Conservation (phyloP, 345 rosid genomes). For the Rhodomyrtus tomentosa region DNA sequence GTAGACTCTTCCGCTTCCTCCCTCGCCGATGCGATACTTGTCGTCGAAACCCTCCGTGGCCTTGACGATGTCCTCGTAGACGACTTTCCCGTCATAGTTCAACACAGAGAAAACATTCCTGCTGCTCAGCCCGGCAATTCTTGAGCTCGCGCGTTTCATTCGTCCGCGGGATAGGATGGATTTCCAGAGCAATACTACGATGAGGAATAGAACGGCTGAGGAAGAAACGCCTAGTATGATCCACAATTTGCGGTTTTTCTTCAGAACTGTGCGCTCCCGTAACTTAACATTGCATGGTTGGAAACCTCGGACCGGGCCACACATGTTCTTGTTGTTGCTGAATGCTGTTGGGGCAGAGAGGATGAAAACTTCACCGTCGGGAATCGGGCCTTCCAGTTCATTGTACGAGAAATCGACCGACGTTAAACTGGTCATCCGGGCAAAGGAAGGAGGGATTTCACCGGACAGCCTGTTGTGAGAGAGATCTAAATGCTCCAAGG, state of each 20-base stretch:
- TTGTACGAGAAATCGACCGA: background rate
- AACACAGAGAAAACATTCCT: background rate
- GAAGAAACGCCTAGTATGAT: background rate
- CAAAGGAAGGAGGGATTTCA: background rate
- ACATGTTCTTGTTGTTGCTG: background rate
- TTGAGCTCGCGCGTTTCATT: background rate
- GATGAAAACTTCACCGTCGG: background rate
- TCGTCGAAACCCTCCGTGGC: background rate
- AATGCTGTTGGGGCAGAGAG: background rate
- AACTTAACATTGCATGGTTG: background rate
- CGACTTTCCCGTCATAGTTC: background rate
- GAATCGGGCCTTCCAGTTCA: background rate
- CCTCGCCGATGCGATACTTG: background rate
- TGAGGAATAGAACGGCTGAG: background rate
- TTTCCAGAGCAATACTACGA: background rate
- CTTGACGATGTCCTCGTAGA: background rate
- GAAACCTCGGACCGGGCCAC: background rate
- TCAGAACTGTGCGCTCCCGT: rapidly evolving
- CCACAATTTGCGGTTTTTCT: background rate
- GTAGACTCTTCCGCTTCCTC: background rate
- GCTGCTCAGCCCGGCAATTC: background rate
- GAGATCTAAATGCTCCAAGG: background rate
- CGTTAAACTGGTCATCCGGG: background rate
- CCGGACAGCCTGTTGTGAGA: background rate
- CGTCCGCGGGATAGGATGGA: background rate